These are phyloP conservation scores for Globisporangium yorkense DNA, from an alignment of 352 stramenopile species.

Conservation along the genomic window DNA sequence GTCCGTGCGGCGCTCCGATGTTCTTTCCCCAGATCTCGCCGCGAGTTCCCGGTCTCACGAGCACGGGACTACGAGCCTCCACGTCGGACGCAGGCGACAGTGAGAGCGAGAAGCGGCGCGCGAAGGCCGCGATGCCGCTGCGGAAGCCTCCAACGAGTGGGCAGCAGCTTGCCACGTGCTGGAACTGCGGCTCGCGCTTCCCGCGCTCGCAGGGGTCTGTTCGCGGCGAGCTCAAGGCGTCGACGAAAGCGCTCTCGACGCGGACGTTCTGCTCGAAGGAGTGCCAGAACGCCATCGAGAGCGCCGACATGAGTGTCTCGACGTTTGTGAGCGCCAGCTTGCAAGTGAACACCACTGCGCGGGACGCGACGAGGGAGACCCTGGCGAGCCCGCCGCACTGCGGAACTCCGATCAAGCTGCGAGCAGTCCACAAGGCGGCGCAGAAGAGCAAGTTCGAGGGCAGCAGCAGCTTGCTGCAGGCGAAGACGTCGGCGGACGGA, in stretches of 20 bases:
- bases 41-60: conserved; percentile 9
- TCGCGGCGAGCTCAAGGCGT: conserved; percentile 7
- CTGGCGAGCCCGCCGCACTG: not conserved
- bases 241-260: conserved; percentile 16
- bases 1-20: conserved; percentile 3
- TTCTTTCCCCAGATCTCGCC: conserved; percentile 28
- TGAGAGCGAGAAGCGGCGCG: conserved; percentile 4
- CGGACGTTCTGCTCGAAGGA: conserved; percentile 33
- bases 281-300: conserved; percentile 32
- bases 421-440: not conserved
- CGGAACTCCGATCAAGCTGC: not conserved
- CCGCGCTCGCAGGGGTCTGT: conserved; percentile 20
- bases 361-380: not conserved
- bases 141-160: conserved; percentile 25
- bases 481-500: not conserved
- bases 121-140: conserved; percentile 13
- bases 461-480: not conserved
- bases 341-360: conserved; percentile 8
- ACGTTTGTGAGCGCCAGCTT: conserved; percentile 24
- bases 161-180: conserved; percentile 42
- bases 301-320: conserved; percentile 34
- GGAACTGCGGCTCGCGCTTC: conserved; percentile 58
- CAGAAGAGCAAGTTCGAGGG: conserved; percentile 6
- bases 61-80: not conserved
- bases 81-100: conserved; percentile 2